phyloP scores from a whole-genome alignment of 2,329 filamentous ascomycete genomes.

The Aspergillus sp. region DNA sequence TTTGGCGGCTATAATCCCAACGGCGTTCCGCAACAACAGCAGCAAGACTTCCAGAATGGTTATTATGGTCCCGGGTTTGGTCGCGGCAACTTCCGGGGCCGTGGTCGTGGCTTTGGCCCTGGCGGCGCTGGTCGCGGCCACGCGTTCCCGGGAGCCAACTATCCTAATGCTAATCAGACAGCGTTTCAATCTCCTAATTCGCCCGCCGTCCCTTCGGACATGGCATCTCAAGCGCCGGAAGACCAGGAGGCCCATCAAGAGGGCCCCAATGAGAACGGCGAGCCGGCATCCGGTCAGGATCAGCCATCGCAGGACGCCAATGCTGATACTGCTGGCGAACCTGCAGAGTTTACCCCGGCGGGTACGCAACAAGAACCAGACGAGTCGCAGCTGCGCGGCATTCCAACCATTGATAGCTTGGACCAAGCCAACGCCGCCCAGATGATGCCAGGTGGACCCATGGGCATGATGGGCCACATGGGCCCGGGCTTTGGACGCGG shows the following conservation, averaged over 20 bases:
- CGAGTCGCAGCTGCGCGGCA: slow-evolving; percentile 25
- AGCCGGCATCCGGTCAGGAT: slow-evolving; percentile 29
- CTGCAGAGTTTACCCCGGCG: slow-evolving; percentile 12
- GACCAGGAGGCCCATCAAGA: slow-evolving; percentile 29
- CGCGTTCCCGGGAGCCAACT: slow-evolving; percentile 34
- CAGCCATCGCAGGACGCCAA: slow-evolving; percentile 14
- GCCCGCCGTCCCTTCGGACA: slow-evolving; percentile 25
- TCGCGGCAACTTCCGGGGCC: slow-evolving; percentile 59
- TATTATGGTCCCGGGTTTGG: slow-evolving; percentile 70
- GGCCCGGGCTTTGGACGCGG: slow-evolving; percentile 39
- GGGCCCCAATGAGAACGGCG: slow-evolving; percentile 26
- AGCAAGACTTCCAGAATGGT: slow-evolving; percentile 69
- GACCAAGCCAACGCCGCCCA: slow-evolving; percentile 20
- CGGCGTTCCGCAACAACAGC: slow-evolving; percentile 68
- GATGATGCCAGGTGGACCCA: slow-evolving; percentile 28
- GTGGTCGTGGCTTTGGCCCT: slow-evolving; percentile 54
- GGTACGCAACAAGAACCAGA: slow-evolving; percentile 7
- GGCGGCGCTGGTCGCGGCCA: slow-evolving; percentile 38
- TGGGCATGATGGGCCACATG: slow-evolving; percentile 23
- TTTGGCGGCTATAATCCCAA: slow-evolving; percentile 64
- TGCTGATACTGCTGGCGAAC: slow-evolving; percentile 12
- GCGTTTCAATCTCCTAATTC: slow-evolving; percentile 30
- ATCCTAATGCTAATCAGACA: slow-evolving; percentile 32
- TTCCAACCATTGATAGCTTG: slow-evolving; percentile 31
- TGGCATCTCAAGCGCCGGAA: slow-evolving; percentile 15